Evolutionary conservation across 352 stramenopile genomes (phyloP).

Genomic region (Phytophthora palmivora): DNA sequence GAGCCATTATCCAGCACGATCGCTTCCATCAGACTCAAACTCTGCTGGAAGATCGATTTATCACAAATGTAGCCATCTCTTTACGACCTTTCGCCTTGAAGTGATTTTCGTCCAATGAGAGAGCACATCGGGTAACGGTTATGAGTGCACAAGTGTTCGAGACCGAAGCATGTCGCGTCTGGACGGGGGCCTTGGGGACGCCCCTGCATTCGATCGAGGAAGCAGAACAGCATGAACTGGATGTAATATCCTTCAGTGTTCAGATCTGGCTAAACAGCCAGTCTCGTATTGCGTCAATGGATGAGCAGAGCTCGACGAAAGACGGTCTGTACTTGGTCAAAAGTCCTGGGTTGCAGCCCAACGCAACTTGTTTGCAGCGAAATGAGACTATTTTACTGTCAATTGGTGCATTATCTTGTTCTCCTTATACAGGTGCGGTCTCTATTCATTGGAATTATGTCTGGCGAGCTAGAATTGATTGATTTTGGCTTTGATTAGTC

Average conservation of each 20-base stretch:
- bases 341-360: constrained; percentile 3
- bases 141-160: constrained; percentile 36
- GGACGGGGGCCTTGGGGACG: constrained; percentile 40
- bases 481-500: constrained; percentile 30
- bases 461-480: background rate
- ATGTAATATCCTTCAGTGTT: constrained; percentile 31
- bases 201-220: constrained; percentile 41
- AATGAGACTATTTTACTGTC: constrained; percentile 41
- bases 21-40: constrained; percentile 48
- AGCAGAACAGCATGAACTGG: constrained; percentile 36
- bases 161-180: constrained; percentile 49
- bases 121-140: constrained; percentile 5
- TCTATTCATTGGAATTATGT: constrained; percentile 1
- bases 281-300: background rate
- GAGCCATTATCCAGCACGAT: constrained; percentile 92
- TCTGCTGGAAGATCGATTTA: constrained; percentile 25
- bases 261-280: constrained; percentile 33
- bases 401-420: constrained; percentile 39
- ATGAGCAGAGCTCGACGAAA: constrained; percentile 8
- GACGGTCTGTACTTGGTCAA: constrained; percentile 37
- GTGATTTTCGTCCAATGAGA: constrained; percentile 33
- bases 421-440: constrained; percentile 61
- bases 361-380: constrained; percentile 13
- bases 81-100: constrained; percentile 40
- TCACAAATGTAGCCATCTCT: constrained; percentile 35